Percentiles rank a stretch among this genome's conserved stretches.
phyloP scores from a whole-genome alignment of 1,139 yeast species.

The Candida labiduridarum region DNA sequence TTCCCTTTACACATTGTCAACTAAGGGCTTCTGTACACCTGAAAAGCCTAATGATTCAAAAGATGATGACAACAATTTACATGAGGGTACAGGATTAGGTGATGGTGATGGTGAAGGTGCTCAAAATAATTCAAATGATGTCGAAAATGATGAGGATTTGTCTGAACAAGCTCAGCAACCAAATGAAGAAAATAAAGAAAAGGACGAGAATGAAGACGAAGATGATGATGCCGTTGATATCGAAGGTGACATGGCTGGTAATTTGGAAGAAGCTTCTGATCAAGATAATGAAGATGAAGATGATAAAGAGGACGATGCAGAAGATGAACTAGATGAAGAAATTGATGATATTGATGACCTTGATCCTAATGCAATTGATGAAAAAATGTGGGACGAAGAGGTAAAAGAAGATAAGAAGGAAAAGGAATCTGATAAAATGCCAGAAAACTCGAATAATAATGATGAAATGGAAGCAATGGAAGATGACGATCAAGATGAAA shows the following conservation, averaged over 20 bases:
- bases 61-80: conserved; percentile 55
- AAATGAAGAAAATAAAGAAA: conserved; percentile 72
- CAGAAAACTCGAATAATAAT: conserved; percentile 54
- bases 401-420: conserved; percentile 73
- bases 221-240: conserved; percentile 87
- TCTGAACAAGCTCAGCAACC: conserved; percentile 86
- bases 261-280: conserved; percentile 76
- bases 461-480: conserved; percentile 70
- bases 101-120: conserved; percentile 98
- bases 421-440: conserved; percentile 69
- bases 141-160: conserved; percentile 90
- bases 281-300: conserved; percentile 66
- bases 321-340: conserved; percentile 81
- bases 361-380: conserved; percentile 95
- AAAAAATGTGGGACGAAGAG: conserved; percentile 98
- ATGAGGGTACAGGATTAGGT: conserved; percentile 95
- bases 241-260: conserved; percentile 97
- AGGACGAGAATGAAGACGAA: conserved; percentile 54
- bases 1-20: conserved; percentile 61
- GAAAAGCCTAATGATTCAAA: conserved; percentile 72
- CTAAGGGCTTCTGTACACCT: conserved; percentile 94
- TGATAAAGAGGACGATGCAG: conserved; percentile 49
- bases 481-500: conserved; percentile 47
- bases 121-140: conserved; percentile 72
- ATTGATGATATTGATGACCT: conserved; percentile 86